These are phyloP conservation scores for Pyrenophora teres DNA, from an alignment of 2,329 filamentous ascomycete species.

Conservation along the genomic window DNA sequence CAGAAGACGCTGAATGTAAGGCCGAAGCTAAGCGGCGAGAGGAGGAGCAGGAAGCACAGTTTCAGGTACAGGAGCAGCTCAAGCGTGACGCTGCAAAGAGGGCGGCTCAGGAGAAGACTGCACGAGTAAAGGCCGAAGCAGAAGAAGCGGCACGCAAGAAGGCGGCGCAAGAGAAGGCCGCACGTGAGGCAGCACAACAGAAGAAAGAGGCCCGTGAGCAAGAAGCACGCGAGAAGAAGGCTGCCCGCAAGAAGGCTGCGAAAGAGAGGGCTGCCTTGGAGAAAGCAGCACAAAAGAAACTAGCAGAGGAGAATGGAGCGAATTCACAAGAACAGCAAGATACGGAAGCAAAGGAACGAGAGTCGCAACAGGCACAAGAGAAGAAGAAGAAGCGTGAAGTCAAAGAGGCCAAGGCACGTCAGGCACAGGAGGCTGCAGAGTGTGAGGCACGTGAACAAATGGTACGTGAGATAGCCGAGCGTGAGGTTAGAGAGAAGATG, in stretches of 20 bases:
- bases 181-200: not conserved
- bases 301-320: not conserved
- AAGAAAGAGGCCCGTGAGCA: not conserved
- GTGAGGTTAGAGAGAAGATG: no score
- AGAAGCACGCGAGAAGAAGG: conserved; percentile 1
- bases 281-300: not conserved
- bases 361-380: not conserved
- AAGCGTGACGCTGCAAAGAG: not conserved
- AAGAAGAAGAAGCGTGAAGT: not conserved
- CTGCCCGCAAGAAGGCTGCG: not conserved
- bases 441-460: not conserved
- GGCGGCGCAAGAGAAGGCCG: not conserved
- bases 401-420: not conserved
- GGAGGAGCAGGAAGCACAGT: not conserved
- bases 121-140: not conserved
- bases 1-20: not conserved
- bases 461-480: no score
- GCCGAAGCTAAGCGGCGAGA: not conserved
- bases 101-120: not conserved
- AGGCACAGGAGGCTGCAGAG: not conserved
- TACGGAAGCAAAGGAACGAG: not conserved
- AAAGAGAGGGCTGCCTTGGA: not conserved
- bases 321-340: not conserved
- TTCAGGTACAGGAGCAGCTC: not conserved
- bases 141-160: not conserved